Conservation (phyloP, 805 yeast genomes). For the Jamesozyma jinghongensis region DNA sequence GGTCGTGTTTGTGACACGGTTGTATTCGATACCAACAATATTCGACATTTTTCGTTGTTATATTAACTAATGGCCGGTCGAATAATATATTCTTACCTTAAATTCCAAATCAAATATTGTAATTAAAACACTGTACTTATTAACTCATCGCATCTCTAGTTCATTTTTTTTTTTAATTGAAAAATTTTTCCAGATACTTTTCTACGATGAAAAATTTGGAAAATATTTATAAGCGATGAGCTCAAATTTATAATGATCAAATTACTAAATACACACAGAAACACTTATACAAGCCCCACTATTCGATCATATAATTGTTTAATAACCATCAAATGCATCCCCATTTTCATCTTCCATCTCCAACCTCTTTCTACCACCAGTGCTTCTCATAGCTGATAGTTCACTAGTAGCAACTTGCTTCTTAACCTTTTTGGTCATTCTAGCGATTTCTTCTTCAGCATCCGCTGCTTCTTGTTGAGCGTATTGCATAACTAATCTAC, state of each 20-base stretch:
- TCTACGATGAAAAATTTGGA: background rate
- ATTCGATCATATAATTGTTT: background rate
- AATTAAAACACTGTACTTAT: background rate
- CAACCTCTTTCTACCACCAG: constrained; percentile 68
- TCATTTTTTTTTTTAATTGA: background rate
- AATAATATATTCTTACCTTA: background rate
- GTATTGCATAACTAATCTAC: constrained; percentile 86
- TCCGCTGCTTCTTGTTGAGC: constrained; percentile 76
- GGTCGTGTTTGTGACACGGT: constrained; percentile 82
- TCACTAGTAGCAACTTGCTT: constrained; percentile 74
- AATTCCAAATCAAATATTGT: background rate
- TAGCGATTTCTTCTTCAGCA: constrained; percentile 84
- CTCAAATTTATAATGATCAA: too few relatives aligned
- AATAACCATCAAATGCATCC: constrained; percentile 21
- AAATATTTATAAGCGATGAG: too few relatives aligned
- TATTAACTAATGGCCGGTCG: background rate
- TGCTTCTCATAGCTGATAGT: constrained; percentile 56
- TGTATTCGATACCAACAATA: constrained; percentile 79
- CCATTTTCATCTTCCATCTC: constrained; percentile 38
- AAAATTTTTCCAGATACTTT: constrained; percentile 1
- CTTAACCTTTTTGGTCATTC: constrained; percentile 79
- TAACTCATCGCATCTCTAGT: constrained; percentile 3
- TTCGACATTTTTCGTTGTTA: constrained; percentile 30
- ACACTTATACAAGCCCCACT: background rate
- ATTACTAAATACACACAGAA: background rate